A percentile compares a stretch with the other conserved stretches of the same genome.
Evolutionary conservation across 2,329 filamentous ascomycete species (phyloP).

Genomic region (Basipetospora chlamydospora): DNA sequence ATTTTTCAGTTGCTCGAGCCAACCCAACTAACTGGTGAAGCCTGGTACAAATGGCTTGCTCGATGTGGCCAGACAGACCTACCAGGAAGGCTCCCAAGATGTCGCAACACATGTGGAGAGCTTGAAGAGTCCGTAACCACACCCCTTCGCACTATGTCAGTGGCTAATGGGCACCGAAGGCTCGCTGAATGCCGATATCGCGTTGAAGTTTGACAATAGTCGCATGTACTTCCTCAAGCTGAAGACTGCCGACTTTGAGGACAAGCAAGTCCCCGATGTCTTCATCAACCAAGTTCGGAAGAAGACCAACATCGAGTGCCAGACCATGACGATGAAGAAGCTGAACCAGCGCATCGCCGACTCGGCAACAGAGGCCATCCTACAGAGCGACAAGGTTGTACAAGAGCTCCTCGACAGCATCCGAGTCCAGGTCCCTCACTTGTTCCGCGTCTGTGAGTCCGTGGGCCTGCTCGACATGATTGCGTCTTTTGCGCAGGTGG

Average conservation of each 20-base stretch:
- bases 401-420: constrained; percentile 58
- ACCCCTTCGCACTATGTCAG: too few species aligned
- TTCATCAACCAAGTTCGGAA: constrained; percentile 67
- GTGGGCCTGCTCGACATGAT: constrained; percentile 83
- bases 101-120: constrained; percentile 55
- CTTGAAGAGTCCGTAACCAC: constrained; percentile 41
- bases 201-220: constrained; percentile 60
- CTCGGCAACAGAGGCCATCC: constrained; percentile 69
- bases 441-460: constrained; percentile 78
- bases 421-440: constrained; percentile 51
- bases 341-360: constrained; percentile 64
- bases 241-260: constrained; percentile 44
- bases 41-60: constrained; percentile 73
- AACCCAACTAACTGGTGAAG: constrained; percentile 19
- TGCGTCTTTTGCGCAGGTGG: constrained; percentile 58
- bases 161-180: constrained; percentile 20
- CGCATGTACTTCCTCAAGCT: constrained; percentile 72
- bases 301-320: constrained; percentile 69
- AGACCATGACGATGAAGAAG: constrained; percentile 73
- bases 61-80: constrained; percentile 77
- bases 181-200: constrained; percentile 42
- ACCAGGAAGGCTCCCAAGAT: constrained; percentile 76
- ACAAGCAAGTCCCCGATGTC: constrained; percentile 42
- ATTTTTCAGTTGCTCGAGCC: constrained; percentile 5
- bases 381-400: constrained; percentile 66